phyloP scores from a whole-genome alignment of 1,284 basidiomycete genomes.

The Macrocystidia cucumis region DNA sequence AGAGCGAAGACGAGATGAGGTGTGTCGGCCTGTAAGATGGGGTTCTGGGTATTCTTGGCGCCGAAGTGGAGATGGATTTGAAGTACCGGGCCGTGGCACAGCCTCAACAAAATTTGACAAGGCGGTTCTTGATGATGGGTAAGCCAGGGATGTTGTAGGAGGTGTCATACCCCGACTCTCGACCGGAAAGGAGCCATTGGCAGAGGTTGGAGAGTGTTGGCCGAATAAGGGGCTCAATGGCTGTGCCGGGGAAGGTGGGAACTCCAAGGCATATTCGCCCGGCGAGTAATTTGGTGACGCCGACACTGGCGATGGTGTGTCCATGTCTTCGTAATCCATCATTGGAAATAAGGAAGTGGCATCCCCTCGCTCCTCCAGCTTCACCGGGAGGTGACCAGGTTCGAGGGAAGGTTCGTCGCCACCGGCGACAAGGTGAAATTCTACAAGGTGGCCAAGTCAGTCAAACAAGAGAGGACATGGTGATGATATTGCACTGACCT shows the following conservation, averaged over 20 bases:
- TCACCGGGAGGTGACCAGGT: conserved; percentile 34
- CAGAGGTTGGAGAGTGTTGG: conserved; percentile 1
- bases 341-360: conserved; percentile 27
- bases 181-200: conserved; percentile 7
- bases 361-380: conserved; percentile 40
- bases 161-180: conserved; percentile 5
- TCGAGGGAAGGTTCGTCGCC: conserved; percentile 64
- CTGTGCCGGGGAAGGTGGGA: conserved; percentile 32
- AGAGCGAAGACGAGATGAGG: background rate
- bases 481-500: conserved; percentile 30
- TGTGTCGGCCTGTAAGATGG: no score
- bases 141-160: background rate
- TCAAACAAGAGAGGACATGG: conserved; percentile 5
- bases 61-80: no score
- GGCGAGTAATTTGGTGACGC: conserved; percentile 33
- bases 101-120: background rate
- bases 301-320: conserved; percentile 26
- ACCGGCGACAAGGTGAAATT: conserved; percentile 59
- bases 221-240: no score
- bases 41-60: background rate
- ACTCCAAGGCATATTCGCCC: conserved; percentile 32
- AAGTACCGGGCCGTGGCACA: background rate
- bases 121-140: background rate
- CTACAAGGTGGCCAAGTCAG: conserved; percentile 16
- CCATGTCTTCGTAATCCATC: conserved; percentile 31